Conservation (phyloP, 306 rosid species). For the Fragaria vesca region DNA sequence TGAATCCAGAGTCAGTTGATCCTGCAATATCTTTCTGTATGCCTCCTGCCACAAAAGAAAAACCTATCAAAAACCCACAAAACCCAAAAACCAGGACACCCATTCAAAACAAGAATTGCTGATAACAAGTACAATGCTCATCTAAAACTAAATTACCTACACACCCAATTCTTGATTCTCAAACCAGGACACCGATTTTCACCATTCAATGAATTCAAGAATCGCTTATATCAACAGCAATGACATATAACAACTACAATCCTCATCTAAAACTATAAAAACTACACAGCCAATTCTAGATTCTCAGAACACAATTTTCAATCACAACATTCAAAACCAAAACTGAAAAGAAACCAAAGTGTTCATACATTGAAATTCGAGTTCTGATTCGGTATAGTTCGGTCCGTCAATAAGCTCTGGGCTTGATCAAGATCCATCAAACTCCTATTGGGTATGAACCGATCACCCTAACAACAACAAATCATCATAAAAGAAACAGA, state of each 20-base stretch:
- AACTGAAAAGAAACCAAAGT: background rate
- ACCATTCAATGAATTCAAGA: too few species aligned
- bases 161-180: slow-evolving; percentile 4
- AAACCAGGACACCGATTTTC: too few species aligned
- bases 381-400: slow-evolving; percentile 35
- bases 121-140: background rate
- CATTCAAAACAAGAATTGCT: background rate
- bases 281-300: slow-evolving; percentile 3
- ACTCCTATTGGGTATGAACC: slow-evolving; percentile 81
- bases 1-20: slow-evolving; percentile 56
- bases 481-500: background rate
- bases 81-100: slow-evolving; percentile 5
- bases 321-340: background rate
- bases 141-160: background rate
- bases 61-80: slow-evolving; percentile 3
- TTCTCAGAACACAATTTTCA: background rate
- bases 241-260: background rate
- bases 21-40: slow-evolving; percentile 54
- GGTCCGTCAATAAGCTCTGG: slow-evolving; percentile 63
- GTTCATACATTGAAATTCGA: slow-evolving; percentile 38
- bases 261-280: background rate
- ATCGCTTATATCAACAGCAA: too few species aligned
- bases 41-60: slow-evolving; percentile 40
- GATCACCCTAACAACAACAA: slow-evolving; percentile 54
- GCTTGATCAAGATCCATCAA: slow-evolving; percentile 98